Base-by-base conservation (phyloP, 208 protist species). In the Crithidia thermophila region DNA sequence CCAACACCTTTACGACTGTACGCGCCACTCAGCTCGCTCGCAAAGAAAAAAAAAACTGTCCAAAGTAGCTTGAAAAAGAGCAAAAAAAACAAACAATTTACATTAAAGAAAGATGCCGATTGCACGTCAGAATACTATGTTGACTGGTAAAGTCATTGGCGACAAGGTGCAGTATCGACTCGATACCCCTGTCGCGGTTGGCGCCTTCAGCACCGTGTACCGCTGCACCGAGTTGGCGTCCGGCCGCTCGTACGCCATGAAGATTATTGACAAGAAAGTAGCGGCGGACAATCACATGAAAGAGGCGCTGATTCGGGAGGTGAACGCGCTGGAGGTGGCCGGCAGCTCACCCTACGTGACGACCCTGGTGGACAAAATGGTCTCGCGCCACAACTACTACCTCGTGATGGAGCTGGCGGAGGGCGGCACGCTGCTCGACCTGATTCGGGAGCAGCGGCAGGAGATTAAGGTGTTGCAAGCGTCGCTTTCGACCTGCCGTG, bases 161-260 rank as follows among this genome's bases (percentile, higher is more conserved):
- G 79, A 86, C 33, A 70, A 25, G 40, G 66, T 72, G 49, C 75
- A 74, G 60, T 95, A 95, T 57, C 77, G 75, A 34, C 75, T 95
- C 42, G 82, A 81, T 2, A 68, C 69, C 42, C 50, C 59, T 1
- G 74, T 95, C 30, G 87, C 85, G 8, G 82, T 78, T 8, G 90
- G 90, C 28, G 87, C 85, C 31, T 95, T 95, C 64, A 94, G 87
- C 64, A 83, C 68, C 2, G 90, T 95, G n/a, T 93, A 93, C 71
- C 79, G 72, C 39, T 95, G 87, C 70, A 72, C 67, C 3, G 64
- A 85, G 20, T 45, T 87, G 18, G 49, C 39, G 5, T 81, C 81
- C 4, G 69, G 71, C 23, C 51, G 62, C 13, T 43, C 53, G 34
- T 86, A 90, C 45, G 90, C 90, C 11, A 77, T 93, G 33, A 95